These are phyloP conservation scores for Boletus subparvulus DNA, from an alignment of 768 basidiomycete genomes.

Conservation along the genomic window DNA sequence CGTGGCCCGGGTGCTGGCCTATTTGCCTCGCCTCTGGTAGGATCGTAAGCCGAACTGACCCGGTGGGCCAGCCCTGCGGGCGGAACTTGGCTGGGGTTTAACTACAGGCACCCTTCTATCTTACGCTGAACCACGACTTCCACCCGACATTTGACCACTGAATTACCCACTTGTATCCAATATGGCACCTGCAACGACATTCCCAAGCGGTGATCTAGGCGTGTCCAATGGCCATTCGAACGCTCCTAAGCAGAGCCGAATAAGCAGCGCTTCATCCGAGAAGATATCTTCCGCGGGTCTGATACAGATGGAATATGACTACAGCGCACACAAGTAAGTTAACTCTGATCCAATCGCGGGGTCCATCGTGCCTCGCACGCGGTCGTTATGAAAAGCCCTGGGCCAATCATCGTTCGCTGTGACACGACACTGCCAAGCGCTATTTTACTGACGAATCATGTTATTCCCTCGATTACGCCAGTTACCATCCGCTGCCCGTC, in stretches of 20 bases:
- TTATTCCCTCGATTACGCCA: constrained; percentile 50
- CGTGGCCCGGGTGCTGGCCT: not conserved
- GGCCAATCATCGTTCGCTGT: constrained; percentile 18
- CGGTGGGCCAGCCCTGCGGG: constrained; percentile 4
- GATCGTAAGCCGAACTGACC: not conserved
- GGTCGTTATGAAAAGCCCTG: constrained; percentile 16
- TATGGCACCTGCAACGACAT: constrained; percentile 28
- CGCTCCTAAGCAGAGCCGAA: constrained; percentile 17
- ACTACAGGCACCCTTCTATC: not conserved
- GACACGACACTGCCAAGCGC: constrained; percentile 9
- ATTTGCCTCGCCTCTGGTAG: not conserved
- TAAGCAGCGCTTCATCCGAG: not conserved
- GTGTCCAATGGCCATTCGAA: constrained; percentile 16
- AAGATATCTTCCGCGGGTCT: constrained; percentile 63
- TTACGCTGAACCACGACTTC: constrained; percentile 3
- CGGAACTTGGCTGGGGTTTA: constrained; percentile 17
- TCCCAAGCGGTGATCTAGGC: not conserved
- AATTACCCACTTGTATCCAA: not conserved
- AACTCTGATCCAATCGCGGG: not conserved
- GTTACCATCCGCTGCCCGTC: constrained; percentile 94
- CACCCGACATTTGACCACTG: not conserved
- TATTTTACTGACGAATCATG: constrained; percentile 33
- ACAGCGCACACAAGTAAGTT: constrained; percentile 88
- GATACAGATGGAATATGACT: constrained; percentile 77
- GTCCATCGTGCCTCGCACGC: constrained; percentile 19